Conservation (phyloP, 192 early-diverging fungal species). For the Gamsiella multidivaricata region DNA sequence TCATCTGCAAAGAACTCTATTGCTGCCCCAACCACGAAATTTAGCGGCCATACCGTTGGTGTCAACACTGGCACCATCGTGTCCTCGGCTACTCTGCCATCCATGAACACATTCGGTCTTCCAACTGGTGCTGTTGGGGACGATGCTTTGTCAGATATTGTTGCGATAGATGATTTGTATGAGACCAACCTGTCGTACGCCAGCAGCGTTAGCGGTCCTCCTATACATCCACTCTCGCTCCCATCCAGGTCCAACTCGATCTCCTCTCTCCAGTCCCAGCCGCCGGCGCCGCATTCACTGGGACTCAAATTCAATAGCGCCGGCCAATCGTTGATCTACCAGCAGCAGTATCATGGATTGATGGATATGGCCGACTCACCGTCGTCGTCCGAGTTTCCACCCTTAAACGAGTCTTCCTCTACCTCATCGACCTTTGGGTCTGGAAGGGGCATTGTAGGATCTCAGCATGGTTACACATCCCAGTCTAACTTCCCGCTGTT, state of each 20-base stretch:
- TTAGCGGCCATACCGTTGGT: too few species aligned
- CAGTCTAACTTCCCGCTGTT: slow-evolving; percentile 16
- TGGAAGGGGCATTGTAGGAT: slow-evolving; percentile 8
- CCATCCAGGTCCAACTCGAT: slow-evolving; percentile 36
- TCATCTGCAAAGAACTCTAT: background rate
- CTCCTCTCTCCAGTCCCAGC: slow-evolving; percentile 23
- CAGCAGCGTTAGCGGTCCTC: slow-evolving; percentile 3
- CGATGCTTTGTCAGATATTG: background rate
- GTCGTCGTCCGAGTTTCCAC: slow-evolving; percentile 11
- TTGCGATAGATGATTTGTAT: slow-evolving; percentile 29
- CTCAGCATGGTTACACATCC: slow-evolving; percentile 20
- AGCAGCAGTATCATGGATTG: slow-evolving; percentile 44
- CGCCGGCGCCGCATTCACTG: background rate
- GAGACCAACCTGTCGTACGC: slow-evolving; percentile 12
- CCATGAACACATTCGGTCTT: slow-evolving; percentile 6
- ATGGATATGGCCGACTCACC: slow-evolving; percentile 50
- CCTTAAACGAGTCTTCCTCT: background rate
- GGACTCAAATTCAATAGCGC: slow-evolving; percentile 27
- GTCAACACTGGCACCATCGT: too few species aligned
- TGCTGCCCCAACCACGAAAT: too few species aligned
- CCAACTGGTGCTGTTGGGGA: background rate
- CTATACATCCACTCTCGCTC: slow-evolving; percentile 6
- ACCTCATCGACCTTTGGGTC: background rate
- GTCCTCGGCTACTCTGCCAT: slow-evolving; percentile 12
- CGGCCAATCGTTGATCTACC: slow-evolving; percentile 17